phyloP scores from a whole-genome alignment of 169 alveolate genomes.

The Theileria equi region DNA sequence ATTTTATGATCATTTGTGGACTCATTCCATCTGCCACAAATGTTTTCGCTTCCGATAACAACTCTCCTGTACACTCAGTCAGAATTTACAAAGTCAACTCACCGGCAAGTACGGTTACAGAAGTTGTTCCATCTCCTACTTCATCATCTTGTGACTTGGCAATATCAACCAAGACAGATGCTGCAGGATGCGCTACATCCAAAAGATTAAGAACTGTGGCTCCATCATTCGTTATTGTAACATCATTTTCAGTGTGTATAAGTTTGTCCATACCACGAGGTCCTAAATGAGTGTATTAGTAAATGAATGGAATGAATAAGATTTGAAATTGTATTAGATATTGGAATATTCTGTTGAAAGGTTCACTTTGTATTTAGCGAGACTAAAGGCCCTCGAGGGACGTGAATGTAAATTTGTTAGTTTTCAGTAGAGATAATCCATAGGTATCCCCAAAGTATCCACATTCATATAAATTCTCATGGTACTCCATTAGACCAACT shows the following conservation, averaged over 20 bases:
- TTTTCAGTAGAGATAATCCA: too few species aligned
- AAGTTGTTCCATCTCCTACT: constrained; percentile 96
- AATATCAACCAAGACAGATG: constrained; percentile 92
- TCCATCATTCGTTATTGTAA: constrained; percentile 97
- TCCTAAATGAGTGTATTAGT: constrained; percentile 67
- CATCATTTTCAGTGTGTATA: constrained; percentile 85
- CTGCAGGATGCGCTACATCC: constrained; percentile 97
- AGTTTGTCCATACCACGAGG: constrained; percentile 99
- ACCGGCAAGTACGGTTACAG: constrained; percentile 93
- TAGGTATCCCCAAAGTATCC: too few species aligned
- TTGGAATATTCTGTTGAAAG: not conserved
- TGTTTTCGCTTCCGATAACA: constrained; percentile 90
- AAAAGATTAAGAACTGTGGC: constrained; percentile 95
- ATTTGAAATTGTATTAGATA: too few species aligned
- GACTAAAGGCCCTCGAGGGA: constrained; percentile 60
- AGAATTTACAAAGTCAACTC: not conserved
- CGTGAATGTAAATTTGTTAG: too few species aligned
- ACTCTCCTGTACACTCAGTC: constrained; percentile 61
- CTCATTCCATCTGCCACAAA: constrained; percentile 95
- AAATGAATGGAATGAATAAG: not conserved
- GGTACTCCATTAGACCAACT: too few species aligned
- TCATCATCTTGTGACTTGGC: constrained; percentile 97
- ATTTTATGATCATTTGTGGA: constrained; percentile 92
- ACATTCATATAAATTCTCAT: too few species aligned
- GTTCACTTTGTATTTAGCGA: constrained; percentile 76